These are phyloP conservation scores for Metschnikowia kofuensis DNA, from an alignment of 805 yeast genomes.

Conservation along the genomic window DNA sequence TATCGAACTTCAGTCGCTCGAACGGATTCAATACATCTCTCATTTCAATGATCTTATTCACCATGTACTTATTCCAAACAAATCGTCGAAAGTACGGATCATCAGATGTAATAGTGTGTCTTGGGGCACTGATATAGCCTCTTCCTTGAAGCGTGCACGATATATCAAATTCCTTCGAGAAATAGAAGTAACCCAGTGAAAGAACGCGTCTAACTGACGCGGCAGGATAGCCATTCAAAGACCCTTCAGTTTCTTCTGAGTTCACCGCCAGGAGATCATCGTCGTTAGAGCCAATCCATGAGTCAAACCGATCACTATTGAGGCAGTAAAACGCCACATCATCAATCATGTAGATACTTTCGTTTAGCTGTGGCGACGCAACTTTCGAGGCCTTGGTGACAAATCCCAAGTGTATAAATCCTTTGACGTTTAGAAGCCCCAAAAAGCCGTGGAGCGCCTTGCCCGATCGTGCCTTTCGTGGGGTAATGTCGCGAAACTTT, in stretches of 20 bases:
- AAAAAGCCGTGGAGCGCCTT: slow-evolving; percentile 51
- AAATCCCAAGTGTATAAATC: slow-evolving; percentile 54
- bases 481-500: slow-evolving; percentile 44
- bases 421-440: slow-evolving; percentile 58
- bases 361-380: slow-evolving; percentile 57
- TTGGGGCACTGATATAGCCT: slow-evolving; percentile 23
- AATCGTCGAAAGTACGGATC: slow-evolving; percentile 44
- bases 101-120: slow-evolving; percentile 23
- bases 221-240: slow-evolving; percentile 34
- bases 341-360: slow-evolving; percentile 51
- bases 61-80: slow-evolving; percentile 52
- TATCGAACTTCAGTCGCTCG: slow-evolving; percentile 44
- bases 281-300: slow-evolving; percentile 20
- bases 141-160: slow-evolving; percentile 45
- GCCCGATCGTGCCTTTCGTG: slow-evolving; percentile 20
- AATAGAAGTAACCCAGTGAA: slow-evolving; percentile 47
- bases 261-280: slow-evolving; percentile 10
- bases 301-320: slow-evolving; percentile 54
- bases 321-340: slow-evolving; percentile 66
- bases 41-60: slow-evolving; percentile 44
- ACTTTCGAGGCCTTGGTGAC: slow-evolving; percentile 53
- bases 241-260: slow-evolving; percentile 16
- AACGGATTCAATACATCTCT: slow-evolving; percentile 39
- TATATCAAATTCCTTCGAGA: slow-evolving; percentile 46
- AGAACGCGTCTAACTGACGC: slow-evolving; percentile 44